Conservation (phyloP, 495 filamentous ascomycete species). For the Aspergillus cristatus region DNA sequence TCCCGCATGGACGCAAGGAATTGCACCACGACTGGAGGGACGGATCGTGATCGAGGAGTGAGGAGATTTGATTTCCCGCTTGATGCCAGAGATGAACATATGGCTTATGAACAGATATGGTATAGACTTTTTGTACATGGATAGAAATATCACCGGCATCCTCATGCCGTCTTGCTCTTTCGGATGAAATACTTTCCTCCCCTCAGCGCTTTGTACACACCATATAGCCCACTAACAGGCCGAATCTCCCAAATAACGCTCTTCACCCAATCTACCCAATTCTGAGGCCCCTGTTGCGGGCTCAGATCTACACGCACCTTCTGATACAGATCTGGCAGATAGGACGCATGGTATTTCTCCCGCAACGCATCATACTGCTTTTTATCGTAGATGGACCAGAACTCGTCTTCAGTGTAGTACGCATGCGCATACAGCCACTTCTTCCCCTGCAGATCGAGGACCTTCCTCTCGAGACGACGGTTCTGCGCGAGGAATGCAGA, state of each 20-base stretch:
- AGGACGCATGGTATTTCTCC: constrained; percentile 38
- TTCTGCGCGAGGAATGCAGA: constrained; percentile 46
- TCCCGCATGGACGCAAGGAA: constrained; percentile 69
- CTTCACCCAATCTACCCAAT: constrained; percentile 6
- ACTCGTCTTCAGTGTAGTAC: constrained; percentile 45
- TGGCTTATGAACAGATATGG: constrained; percentile 1
- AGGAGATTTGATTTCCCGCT: neutral
- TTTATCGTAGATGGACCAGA: constrained; percentile 45
- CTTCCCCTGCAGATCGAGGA: constrained; percentile 56
- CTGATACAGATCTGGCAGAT: constrained; percentile 42
- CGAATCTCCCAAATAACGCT: constrained; percentile 12
- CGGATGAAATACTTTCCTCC: constrained; percentile 16
- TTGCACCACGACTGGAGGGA: constrained; percentile 68
- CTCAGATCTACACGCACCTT: constrained; percentile 35
- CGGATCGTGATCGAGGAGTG: constrained; percentile 46
- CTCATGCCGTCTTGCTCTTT: constrained; percentile 4
- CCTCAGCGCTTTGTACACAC: constrained; percentile 16
- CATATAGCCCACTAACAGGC: constrained; percentile 18
- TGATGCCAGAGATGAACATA: no score
- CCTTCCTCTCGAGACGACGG: constrained; percentile 52
- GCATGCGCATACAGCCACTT: constrained; percentile 52
- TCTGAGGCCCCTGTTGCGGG: neutral
- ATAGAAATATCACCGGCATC: no score
- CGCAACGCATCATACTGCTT: constrained; percentile 39
- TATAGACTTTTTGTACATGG: neutral